Evolutionary conservation across 2,329 filamentous ascomycete genomes (phyloP), one percentile per base, ranked within the genome.

Genomic region (Clarireedia sp.): DNA sequence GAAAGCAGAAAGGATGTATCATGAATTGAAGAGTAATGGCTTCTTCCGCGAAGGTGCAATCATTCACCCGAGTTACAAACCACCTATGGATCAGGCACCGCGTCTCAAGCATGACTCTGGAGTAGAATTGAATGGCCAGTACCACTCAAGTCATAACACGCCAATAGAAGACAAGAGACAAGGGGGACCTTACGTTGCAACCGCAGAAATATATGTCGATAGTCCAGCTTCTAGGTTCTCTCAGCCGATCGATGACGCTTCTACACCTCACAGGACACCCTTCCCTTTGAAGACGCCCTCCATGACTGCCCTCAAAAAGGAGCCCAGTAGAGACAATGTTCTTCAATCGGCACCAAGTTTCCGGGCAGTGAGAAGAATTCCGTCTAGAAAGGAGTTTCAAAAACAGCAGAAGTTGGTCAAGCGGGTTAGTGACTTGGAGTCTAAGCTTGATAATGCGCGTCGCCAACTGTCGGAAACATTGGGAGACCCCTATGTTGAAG

Each of bases 371-470:
- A 74, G 73, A 56, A 73, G 72, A 41, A 73, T 76, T 23, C 73
- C 74, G 2, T 81, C 78, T 2, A 78, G 77, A 62, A 78, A 76
- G 61, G 81, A 84, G 51, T 68, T 84, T 5, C 72, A 76, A 49
- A 78, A 75, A 62, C 78, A 83, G 62, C 72, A 76, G 56, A 82
- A 80, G 59, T 69, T 85, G 33, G 71, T 74, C 41, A 82, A 81
- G 68, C 75, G 79, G 51, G 80, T 85, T 29, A 82, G 79, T 60
- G 76, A 83, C 60, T 73, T 85, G 12, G 81, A 85, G 62, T 66
- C 71, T 12, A 82, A 83, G 64, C 73, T 85, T 29, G 71, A 78
- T 16, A 72, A 74, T 37, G 80, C 80, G 8, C 74, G 79, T 36
- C 73, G 73, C 48, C 77, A 85, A 66, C 72, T 85, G 23, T 71